Percentiles rank a stretch among this genome's conserved stretches.
Conservation (phyloP, 345 rosid genomes). For the Sonneratia caseolaris region DNA sequence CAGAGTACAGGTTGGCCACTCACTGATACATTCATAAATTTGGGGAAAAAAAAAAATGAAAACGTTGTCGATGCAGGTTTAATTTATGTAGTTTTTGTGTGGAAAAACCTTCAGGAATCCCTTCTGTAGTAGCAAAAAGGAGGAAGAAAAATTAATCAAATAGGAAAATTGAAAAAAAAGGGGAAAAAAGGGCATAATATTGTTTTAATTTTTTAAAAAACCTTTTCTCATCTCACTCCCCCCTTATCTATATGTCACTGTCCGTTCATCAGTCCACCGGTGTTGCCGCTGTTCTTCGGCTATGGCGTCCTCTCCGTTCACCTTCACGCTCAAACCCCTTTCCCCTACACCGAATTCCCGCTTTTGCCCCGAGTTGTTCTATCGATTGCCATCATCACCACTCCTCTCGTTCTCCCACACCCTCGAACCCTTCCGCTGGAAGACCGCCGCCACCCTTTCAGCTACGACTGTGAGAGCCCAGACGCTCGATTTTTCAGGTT, state of each 20-base stretch:
- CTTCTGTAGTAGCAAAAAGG: too few species aligned
- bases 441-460: conserved; percentile 5
- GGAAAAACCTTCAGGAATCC: too few species aligned
- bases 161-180: too few species aligned
- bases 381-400: conserved; percentile 24
- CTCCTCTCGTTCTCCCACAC: conserved; percentile 34
- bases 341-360: conserved; percentile 21
- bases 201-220: too few species aligned
- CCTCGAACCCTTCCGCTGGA: conserved; percentile 28
- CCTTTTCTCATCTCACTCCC: too few species aligned
- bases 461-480: conserved; percentile 35
- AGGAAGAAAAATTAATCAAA: too few species aligned
- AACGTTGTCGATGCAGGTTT: too few species aligned
- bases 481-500: conserved; percentile 64
- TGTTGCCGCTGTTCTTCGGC: conserved; percentile 8
- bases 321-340: conserved; percentile 14
- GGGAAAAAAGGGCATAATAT: too few species aligned
- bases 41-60: too few species aligned
- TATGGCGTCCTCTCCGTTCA: conserved; percentile 46
- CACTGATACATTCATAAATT: too few species aligned
- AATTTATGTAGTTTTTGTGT: too few species aligned
- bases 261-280: background rate
- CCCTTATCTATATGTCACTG: conserved; percentile 1
- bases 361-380: conserved; percentile 23
- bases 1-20: too few species aligned